Conservation (phyloP, 2,329 filamentous ascomycete genomes). For the Thermomyces lanuginosus region DNA sequence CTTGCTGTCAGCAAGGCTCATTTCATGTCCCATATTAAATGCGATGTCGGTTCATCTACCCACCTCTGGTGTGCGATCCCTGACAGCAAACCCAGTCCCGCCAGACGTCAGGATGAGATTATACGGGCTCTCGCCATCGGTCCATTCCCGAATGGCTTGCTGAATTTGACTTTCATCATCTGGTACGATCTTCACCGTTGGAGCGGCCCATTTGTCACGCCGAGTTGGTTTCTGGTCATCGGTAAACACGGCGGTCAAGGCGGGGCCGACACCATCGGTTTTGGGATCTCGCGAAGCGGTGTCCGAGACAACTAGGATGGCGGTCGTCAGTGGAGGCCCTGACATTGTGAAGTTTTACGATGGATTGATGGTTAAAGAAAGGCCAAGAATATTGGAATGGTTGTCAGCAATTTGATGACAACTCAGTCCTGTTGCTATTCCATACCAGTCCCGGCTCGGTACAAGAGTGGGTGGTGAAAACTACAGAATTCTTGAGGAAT, state of each 20-base stretch:
- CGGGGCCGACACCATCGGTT: constrained; percentile 55
- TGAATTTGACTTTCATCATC: constrained; percentile 66
- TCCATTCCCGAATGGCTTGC: constrained; percentile 52
- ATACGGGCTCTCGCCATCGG: constrained; percentile 41
- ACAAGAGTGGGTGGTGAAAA: constrained; percentile 1
- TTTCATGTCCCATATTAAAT: neutral
- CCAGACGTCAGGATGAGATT: constrained; percentile 81
- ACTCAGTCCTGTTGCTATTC: too few species aligned
- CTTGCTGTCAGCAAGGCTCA: constrained; percentile 22
- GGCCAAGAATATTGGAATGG: neutral
- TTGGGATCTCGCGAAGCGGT: constrained; percentile 68
- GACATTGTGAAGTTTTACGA: constrained; percentile 12
- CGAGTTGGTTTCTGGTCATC: too few species aligned
- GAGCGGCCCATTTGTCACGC: constrained; percentile 54
- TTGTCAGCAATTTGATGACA: neutral
- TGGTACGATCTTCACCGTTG: constrained; percentile 56
- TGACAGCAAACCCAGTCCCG: constrained; percentile 77
- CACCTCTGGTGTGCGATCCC: constrained; percentile 81
- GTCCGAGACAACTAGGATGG: constrained; percentile 77
- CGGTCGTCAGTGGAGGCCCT: constrained; percentile 42
- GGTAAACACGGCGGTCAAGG: constrained; percentile 54
- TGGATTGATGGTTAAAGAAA: neutral
- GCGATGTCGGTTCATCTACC: constrained; percentile 9
- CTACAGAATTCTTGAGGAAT: neutral
- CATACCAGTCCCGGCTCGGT: too few species aligned